Evolutionary conservation across 192 early-diverging fungal species (phyloP).

Genomic region (Gryganskiella cystojenkinii): DNA sequence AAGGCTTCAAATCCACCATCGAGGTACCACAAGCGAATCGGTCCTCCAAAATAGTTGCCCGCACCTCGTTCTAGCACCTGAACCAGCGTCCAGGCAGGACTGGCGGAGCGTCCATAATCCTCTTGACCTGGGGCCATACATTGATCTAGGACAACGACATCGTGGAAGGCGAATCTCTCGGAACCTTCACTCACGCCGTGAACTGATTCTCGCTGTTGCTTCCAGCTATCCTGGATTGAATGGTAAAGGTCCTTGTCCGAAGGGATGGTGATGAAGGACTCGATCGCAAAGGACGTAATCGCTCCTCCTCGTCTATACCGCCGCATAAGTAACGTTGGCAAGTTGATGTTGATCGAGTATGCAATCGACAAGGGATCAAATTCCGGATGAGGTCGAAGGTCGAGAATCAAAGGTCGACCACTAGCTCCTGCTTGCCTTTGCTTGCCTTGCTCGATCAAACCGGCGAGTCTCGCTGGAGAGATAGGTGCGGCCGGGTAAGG

Average conservation of each 20-base stretch:
- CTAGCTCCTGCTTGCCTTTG: constrained; percentile 1
- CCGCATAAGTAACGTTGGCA: constrained; percentile 63
- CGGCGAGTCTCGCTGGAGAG: constrained; percentile 22
- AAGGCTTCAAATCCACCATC: constrained; percentile 65
- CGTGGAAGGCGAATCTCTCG: constrained; percentile 16
- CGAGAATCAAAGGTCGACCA: constrained; percentile 30
- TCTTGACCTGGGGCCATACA: constrained; percentile 55
- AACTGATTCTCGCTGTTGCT: constrained; percentile 25
- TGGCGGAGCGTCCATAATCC: constrained; percentile 50
- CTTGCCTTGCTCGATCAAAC: constrained; percentile 17
- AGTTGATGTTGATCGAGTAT: constrained; percentile 63
- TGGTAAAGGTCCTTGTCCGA: constrained; percentile 57
- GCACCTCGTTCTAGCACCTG: constrained; percentile 56
- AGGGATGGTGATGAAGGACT: constrained; percentile 63
- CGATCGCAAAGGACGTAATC: constrained; percentile 60
- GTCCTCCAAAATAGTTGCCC: constrained; percentile 23
- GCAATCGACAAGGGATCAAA: constrained; percentile 39
- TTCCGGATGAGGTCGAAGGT: constrained; percentile 37
- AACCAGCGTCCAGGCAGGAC: constrained; percentile 63
- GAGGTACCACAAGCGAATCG: constrained; percentile 51
- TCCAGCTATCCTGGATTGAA: constrained; percentile 37
- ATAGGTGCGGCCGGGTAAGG: constrained; percentile 35
- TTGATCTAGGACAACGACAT: constrained; percentile 61
- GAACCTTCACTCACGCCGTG: no score
- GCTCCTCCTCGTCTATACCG: constrained; percentile 60